Base-by-base conservation (phyloP, 2,329 filamentous ascomycete species). In the Aspergillus tamarii region DNA sequence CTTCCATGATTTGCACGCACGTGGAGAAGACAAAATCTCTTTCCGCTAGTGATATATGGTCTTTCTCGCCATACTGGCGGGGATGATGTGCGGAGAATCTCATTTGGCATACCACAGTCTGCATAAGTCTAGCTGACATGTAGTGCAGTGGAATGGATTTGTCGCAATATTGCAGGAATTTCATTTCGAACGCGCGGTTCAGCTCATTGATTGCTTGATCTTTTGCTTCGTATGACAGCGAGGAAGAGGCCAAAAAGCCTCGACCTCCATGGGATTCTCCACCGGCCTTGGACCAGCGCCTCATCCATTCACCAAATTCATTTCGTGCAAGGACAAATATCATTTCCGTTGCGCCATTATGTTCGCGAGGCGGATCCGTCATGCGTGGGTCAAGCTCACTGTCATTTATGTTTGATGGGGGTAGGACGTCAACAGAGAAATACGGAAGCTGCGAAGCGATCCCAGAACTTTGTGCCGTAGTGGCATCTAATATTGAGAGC, bases 1-100 rank as follows among this genome's bases (percentile, higher is more conserved):
- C 69, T 57, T 74, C 69, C 1, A 65, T 63, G 61, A 74, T 68
- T 28, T 81, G 78, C 23, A 81, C 67, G 5, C 78, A 76, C 14
- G 79, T 72, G 0, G 72, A 65, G 67, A 82, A 74, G 19, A 74
- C 66, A 10, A 68, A 45, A 19, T 70, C 56, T 53, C 66, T 71
- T 54, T 74, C 73, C 8, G 54, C 21, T 39, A 63, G 64, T 14
- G 72, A 53, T 6, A 74, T 60, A 3, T 56, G 54, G 5, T 57
- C 64, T 39, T 54, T 67, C 21, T 76, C 76, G 9, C 72, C 68
- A 54, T 73, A 72, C 56, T 71, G 71, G 11, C 72, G 76, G 1
- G 82, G 80, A 59, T 84, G 80, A 61, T 83, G 80, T 4, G 84
- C 80, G 41, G 80, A 73, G 6, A 84, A 64, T 11, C 83, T 76